A percentile compares a stretch with the other conserved stretches of the same genome.
phyloP scores from a whole-genome alignment of 192 early-diverging fungal species.

The Backusella parvicylindrica region DNA sequence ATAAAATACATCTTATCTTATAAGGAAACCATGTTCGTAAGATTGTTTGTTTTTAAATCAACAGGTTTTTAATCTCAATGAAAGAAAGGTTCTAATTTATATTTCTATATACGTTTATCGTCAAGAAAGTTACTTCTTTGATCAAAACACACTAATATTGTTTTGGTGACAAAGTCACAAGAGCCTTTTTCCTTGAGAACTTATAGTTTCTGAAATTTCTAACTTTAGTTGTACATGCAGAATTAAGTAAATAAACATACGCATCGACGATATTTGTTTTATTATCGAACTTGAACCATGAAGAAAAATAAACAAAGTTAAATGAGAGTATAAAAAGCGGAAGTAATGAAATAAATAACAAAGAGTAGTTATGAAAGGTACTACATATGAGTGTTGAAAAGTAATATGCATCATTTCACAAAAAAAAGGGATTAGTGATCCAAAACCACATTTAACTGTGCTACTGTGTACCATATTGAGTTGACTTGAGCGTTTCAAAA shows the following conservation, averaged over 20 bases:
- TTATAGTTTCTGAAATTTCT: neutral
- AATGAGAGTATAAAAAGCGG: neutral
- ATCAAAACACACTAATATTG: neutral
- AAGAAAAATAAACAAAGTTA: neutral
- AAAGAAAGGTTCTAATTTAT: too few relatives aligned
- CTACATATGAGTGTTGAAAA: neutral
- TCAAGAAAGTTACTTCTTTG: neutral
- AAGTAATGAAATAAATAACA: neutral
- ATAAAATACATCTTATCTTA: too few relatives aligned
- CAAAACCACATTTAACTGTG: neutral
- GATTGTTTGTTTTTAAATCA: too few relatives aligned
- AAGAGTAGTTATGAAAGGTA: neutral
- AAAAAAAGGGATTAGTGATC: neutral
- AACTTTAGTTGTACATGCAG: neutral
- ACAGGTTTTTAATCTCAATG: too few relatives aligned
- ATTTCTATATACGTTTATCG: too few relatives aligned
- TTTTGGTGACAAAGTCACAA: neutral
- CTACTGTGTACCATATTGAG: neutral
- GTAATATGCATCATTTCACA: neutral
- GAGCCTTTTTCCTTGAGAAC: neutral
- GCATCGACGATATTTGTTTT: neutral
- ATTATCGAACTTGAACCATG: neutral
- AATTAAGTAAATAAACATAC: neutral
- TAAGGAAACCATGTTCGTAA: too few relatives aligned
- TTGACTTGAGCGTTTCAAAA: slow-evolving; percentile 5